Conservation (phyloP, 306 rosid genomes). For the Ormosia semicastrata region DNA sequence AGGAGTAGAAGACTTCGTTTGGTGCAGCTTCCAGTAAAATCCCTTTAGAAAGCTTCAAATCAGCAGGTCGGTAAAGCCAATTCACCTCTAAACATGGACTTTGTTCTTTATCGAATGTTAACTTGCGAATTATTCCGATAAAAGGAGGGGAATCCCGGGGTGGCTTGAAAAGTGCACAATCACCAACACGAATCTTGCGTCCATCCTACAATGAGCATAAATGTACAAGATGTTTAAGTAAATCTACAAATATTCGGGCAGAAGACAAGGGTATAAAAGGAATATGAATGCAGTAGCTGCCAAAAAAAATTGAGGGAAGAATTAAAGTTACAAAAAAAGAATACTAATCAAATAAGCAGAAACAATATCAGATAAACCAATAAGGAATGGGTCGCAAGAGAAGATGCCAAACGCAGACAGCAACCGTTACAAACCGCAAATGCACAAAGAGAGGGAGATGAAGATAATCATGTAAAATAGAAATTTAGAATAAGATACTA, state of each 20-base stretch:
- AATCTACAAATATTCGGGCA: neutral
- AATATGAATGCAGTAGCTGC: neutral
- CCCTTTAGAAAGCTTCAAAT: constrained; percentile 75
- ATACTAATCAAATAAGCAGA: neutral
- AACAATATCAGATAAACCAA: neutral
- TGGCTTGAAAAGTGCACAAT: constrained; percentile 94
- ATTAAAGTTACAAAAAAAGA: neutral
- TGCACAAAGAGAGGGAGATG: neutral
- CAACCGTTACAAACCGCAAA: neutral
- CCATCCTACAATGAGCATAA: constrained; percentile 60
- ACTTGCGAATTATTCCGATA: constrained; percentile 84
- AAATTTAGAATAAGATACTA: neutral
- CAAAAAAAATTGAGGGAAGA: neutral
- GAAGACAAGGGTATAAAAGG: neutral
- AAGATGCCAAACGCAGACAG: neutral
- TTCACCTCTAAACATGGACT: constrained; percentile 62
- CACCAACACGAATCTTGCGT: constrained; percentile 87
- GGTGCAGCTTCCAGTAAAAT: constrained; percentile 75
- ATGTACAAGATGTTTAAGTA: neutral
- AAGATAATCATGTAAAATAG: neutral
- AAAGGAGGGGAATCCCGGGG: constrained; percentile 89
- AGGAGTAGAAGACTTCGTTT: constrained; percentile 90
- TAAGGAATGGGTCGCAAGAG: neutral
- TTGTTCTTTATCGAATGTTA: constrained; percentile 50
- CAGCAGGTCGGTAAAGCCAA: constrained; percentile 95